Percentiles rank a stretch among this genome's conserved stretches.
Conservation (phyloP, 73 alveolate genomes). For the Paramecium caudatum region DNA sequence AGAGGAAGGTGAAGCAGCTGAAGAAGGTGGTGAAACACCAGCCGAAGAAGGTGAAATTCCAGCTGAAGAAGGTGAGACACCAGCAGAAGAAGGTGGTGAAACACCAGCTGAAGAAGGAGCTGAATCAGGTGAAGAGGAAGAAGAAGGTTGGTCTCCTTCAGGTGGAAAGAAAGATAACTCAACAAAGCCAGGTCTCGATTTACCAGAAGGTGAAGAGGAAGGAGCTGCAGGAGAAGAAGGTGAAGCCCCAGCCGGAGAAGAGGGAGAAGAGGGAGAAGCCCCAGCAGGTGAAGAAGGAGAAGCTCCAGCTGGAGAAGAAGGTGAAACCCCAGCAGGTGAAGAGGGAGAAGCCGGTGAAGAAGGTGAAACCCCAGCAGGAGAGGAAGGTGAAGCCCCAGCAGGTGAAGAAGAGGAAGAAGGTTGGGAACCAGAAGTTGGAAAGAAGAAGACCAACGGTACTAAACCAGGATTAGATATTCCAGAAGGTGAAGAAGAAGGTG, state of each 20-base stretch:
- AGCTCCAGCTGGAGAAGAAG: conserved; percentile 1
- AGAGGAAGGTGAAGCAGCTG: conserved; percentile 41
- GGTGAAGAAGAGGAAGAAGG: conserved; percentile 58
- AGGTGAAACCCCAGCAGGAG: conserved; percentile 43
- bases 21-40: conserved; percentile 30
- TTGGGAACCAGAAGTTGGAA: not conserved
- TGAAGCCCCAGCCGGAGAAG: conserved; percentile 7
- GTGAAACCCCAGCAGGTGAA: not conserved
- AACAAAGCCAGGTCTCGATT: not conserved
- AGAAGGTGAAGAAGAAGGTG: not conserved
- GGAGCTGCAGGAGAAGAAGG: not conserved
- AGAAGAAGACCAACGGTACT: not conserved
- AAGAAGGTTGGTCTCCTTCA: not conserved
- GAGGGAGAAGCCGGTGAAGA: conserved; percentile 26
- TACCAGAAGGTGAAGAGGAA: conserved; percentile 31
- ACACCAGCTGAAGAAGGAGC: conserved; percentile 61
- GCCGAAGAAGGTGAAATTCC: not conserved
- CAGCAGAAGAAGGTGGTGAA: conserved; percentile 40
- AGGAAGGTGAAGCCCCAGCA: conserved; percentile 49
- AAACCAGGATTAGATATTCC: not conserved
- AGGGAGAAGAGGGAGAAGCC: not conserved
- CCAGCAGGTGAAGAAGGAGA: not conserved
- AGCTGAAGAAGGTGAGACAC: not conserved
- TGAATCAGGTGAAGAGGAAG: not conserved
- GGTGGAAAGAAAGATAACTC: not conserved